Conservation (phyloP, 2,329 filamentous ascomycete species). For the Cladosporium halotolerans region DNA sequence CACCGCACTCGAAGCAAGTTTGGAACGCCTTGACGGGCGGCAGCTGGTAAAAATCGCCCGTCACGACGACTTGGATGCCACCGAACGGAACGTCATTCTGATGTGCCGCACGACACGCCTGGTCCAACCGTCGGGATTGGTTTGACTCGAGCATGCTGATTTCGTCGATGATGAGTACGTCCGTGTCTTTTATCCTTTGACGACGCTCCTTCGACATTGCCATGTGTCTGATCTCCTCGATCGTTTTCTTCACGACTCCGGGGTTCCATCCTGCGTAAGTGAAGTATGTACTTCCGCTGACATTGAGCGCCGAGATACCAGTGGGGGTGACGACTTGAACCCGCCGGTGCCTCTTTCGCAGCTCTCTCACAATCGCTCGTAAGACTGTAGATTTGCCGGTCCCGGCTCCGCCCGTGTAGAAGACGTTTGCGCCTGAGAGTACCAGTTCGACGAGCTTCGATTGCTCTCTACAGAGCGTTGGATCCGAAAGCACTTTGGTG, state of each 20-base stretch:
- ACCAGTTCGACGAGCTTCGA: no score
- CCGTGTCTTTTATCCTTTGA: slow-evolving; percentile 37
- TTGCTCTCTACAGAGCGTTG: no score
- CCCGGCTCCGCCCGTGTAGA: slow-evolving; percentile 11
- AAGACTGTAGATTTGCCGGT: slow-evolving; percentile 15
- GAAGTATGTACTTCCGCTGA: slow-evolving; percentile 52
- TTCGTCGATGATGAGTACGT: slow-evolving; percentile 61
- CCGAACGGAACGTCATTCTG: slow-evolving; percentile 35
- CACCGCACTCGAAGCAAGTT: slow-evolving; percentile 36
- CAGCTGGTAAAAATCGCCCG: slow-evolving; percentile 56
- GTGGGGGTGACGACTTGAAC: slow-evolving; percentile 56
- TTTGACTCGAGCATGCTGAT: slow-evolving; percentile 63
- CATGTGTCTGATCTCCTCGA: neutral
- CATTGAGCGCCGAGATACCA: slow-evolving; percentile 51
- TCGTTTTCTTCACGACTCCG: slow-evolving; percentile 37
- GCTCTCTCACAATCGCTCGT: slow-evolving; percentile 20
- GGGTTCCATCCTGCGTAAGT: slow-evolving; percentile 53
- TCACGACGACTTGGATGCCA: slow-evolving; percentile 40
- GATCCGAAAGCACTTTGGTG: no score
- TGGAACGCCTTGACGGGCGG: slow-evolving; percentile 54
- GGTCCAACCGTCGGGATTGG: no score
- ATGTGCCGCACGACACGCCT: no score
- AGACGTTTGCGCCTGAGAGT: neutral
- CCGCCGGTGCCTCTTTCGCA: slow-evolving; percentile 29
- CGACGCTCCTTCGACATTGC: slow-evolving; percentile 32